Conservation (phyloP, 2,329 filamentous ascomycete species). For the Aaosphaeria pasadenensis region DNA sequence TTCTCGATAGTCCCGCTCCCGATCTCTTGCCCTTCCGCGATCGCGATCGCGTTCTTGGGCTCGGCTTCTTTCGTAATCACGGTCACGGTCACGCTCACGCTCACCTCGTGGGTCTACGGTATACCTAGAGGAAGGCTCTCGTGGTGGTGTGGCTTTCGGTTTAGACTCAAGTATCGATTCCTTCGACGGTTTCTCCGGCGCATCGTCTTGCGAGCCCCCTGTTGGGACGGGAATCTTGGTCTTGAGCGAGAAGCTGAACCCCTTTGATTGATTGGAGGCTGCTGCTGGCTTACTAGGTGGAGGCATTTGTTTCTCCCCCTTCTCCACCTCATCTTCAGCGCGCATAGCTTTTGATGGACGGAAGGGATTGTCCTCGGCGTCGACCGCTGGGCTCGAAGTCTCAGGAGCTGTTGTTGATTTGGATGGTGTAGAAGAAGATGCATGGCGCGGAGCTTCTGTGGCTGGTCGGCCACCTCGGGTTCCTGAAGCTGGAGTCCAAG, state of each 20-base stretch:
- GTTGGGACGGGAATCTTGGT: conserved; percentile 59
- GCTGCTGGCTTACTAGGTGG: conserved; percentile 47
- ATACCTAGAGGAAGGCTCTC: conserved; percentile 18
- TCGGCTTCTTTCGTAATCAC: conserved; percentile 36
- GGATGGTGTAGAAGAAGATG: conserved; percentile 8
- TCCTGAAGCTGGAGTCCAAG: conserved; percentile 64
- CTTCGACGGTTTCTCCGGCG: conserved; percentile 35
- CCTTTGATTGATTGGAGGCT: conserved; percentile 50
- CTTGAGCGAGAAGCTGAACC: conserved; percentile 91
- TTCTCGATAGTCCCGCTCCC: conserved; percentile 31
- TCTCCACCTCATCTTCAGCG: conserved; percentile 59
- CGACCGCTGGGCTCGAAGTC: conserved; percentile 32
- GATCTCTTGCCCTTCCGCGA: conserved; percentile 34
- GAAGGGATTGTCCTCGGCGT: conserved; percentile 60
- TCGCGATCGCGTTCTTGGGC: conserved; percentile 31
- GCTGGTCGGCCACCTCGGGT: conserved; percentile 51
- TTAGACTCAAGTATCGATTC: conserved; percentile 42
- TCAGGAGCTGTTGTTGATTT: conserved; percentile 12
- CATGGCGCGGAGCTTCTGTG: conserved; percentile 32
- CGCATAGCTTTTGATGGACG: conserved; percentile 63
- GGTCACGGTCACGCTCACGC: conserved; percentile 22
- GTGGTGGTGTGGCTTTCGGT: conserved; percentile 35
- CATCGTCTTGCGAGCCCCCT: conserved; percentile 43
- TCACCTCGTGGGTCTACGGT: conserved; percentile 15
- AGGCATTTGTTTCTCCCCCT: conserved; percentile 52